Evolutionary conservation across 2,329 filamentous ascomycete species (phyloP).

Genomic region (Penicillium concentricum): DNA sequence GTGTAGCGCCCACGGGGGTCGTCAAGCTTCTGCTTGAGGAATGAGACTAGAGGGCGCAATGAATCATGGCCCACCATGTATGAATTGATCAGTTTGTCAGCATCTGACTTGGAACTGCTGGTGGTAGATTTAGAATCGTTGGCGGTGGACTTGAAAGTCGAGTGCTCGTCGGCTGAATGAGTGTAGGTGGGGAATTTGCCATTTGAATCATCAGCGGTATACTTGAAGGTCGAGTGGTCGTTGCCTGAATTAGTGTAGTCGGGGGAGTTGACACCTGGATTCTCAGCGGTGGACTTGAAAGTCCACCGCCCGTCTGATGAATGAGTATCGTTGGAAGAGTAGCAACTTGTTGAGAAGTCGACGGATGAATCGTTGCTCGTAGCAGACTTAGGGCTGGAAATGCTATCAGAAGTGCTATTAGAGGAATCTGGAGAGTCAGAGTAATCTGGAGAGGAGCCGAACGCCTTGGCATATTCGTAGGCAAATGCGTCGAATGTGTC

Average conservation of each 20-base stretch:
- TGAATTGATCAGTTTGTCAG: neutral
- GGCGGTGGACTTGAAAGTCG: neutral
- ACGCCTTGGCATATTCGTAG: neutral
- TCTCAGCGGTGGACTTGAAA: neutral
- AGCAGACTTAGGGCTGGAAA: neutral
- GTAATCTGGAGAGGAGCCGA: too few species aligned
- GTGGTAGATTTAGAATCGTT: neutral
- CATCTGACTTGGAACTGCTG: neutral
- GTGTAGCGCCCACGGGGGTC: constrained; percentile 23
- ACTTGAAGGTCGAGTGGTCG: too few species aligned
- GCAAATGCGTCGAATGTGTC: neutral
- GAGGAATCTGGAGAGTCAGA: too few species aligned
- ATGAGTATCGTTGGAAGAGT: neutral
- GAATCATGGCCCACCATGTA: neutral
- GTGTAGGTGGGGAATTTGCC: neutral
- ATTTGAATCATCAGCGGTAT: neutral
- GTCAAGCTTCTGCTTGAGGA: constrained; percentile 27
- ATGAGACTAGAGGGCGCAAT: constrained; percentile 22
- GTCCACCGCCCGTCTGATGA: too few species aligned
- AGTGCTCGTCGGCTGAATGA: neutral
- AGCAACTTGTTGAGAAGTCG: neutral
- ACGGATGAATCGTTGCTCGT: neutral
- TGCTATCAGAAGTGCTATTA: neutral
- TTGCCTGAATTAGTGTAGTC: too few species aligned
- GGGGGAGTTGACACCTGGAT: too few species aligned